Evolutionary conservation across 108 stramenopile species (phyloP).

Genomic region (Skeletonema marinoi): DNA sequence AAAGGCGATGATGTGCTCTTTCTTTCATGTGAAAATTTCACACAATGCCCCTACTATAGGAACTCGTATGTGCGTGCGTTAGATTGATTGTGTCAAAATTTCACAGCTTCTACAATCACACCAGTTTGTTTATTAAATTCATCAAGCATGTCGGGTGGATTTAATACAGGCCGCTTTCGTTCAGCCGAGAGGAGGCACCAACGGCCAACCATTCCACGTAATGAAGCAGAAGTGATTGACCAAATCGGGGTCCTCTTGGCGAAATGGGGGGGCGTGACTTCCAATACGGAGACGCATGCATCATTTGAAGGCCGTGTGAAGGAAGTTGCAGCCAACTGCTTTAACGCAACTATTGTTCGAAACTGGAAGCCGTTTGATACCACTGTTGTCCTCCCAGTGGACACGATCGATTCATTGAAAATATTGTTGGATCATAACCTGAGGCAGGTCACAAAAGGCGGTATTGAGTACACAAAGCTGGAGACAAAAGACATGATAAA

Average conservation of each 20-base stretch:
- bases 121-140: too few species aligned
- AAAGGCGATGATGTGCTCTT: too few species aligned
- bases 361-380: constrained; percentile 9
- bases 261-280: constrained; percentile 3
- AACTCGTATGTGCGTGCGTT: too few species aligned
- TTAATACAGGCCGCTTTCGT: neutral
- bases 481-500: constrained; percentile 4
- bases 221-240: neutral
- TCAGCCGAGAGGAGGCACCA: neutral
- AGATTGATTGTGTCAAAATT: too few species aligned
- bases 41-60: too few species aligned
- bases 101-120: too few species aligned
- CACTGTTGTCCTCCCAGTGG: neutral
- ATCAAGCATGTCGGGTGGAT: too few species aligned
- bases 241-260: neutral
- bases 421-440: constrained; percentile 10
- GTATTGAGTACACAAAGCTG: neutral
- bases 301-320: constrained; percentile 10
- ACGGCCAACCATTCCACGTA: constrained; percentile 1
- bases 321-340: constrained; percentile 10
- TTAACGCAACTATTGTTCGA: neutral
- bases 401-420: neutral
- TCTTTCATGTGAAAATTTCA: too few species aligned
- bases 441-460: constrained; percentile 11
- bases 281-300: neutral